Evolutionary conservation across 2,329 filamentous ascomycete genomes (phyloP), one percentile per base, ranked within the genome.

Genomic region (Pyrenochaeta sp.): DNA sequence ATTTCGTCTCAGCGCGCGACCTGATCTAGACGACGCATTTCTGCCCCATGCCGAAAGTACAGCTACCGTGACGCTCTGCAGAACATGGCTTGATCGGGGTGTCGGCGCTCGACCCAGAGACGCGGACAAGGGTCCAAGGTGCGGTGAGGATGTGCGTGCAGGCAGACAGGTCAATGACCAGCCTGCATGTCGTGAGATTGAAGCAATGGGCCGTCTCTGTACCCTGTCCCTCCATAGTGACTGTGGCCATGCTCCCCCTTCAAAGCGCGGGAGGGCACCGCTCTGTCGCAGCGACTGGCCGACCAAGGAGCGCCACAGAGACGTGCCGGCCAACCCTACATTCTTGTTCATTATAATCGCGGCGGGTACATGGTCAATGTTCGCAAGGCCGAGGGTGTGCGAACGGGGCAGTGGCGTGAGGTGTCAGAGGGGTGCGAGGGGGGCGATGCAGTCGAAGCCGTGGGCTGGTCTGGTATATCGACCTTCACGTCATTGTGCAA

Each of bases 331-430:
- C 62, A 65, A 60, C 55, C 65, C 72, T 69, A 73, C 77, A 80
- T 78, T 74, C 68, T 77, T 68, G 68, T 73, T 78, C 79, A 81
- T 81, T 67, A 69, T 76, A 69, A 61, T 47, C 60, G 63, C 54
- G 56, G 64, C 55, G 53, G 49, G 63, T 57, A 67, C 75, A 77
- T 77, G 66, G 60, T 68, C 61, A 60, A 54, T 45, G 51, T 49
- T 27, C 32, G 54, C 56, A 56, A 27, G 47, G 40, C 30, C 18
- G 18, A 42, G 45, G 37, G 18, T 35, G 17, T 43, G 54, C 50
- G 50, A 46, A 52, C 45, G 39, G 14, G 31, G 20, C 21, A 40
- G 20, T n/a, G n/a, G n/a, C n/a, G n/a, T n/a, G 18, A 29, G n/a
- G 55, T n/a, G 41, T 33, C 12, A 33, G 32, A 42, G 37, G 40